Conservation (phyloP, 2,329 filamentous ascomycete species). For the Fusarium sp. region DNA sequence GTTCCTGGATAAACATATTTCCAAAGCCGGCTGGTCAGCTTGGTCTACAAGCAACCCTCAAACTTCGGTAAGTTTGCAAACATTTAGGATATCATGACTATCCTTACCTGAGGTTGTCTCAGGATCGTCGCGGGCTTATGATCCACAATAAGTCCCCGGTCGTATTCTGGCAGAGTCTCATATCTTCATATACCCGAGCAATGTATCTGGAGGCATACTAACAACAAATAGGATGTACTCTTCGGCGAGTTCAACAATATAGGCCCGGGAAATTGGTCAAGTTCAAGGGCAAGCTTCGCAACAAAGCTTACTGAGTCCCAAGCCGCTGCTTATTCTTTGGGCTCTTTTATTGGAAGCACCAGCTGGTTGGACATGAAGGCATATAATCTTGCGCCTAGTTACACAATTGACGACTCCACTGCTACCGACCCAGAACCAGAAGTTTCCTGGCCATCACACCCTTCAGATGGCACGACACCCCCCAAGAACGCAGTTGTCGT, state of each 20-base stretch:
- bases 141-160: not conserved
- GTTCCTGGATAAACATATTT: constrained; percentile 54
- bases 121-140: not conserved
- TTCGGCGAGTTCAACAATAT: constrained; percentile 70
- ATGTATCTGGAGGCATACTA: not conserved
- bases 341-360: constrained; percentile 35
- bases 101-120: not conserved
- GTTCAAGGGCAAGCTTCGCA: constrained; percentile 37
- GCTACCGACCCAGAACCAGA: constrained; percentile 19
- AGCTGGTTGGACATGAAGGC: constrained; percentile 43
- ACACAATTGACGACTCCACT: constrained; percentile 10
- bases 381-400: constrained; percentile 41
- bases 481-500: constrained; percentile 57
- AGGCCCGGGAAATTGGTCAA: constrained; percentile 52
- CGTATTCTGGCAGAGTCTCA: not conserved
- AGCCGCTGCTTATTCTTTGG: constrained; percentile 30
- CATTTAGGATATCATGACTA: not conserved
- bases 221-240: constrained; percentile 53
- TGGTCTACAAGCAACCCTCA: constrained; percentile 67
- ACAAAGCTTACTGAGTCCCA: constrained; percentile 38
- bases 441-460: constrained; percentile 38
- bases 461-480: constrained; percentile 55
- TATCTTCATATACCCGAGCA: not conserved
- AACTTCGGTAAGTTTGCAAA: constrained; percentile 54
- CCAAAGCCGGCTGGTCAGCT: constrained; percentile 49